phyloP scores from a whole-genome alignment of 371 early-diverging fungal genomes.

The Mucor mucedo region DNA sequence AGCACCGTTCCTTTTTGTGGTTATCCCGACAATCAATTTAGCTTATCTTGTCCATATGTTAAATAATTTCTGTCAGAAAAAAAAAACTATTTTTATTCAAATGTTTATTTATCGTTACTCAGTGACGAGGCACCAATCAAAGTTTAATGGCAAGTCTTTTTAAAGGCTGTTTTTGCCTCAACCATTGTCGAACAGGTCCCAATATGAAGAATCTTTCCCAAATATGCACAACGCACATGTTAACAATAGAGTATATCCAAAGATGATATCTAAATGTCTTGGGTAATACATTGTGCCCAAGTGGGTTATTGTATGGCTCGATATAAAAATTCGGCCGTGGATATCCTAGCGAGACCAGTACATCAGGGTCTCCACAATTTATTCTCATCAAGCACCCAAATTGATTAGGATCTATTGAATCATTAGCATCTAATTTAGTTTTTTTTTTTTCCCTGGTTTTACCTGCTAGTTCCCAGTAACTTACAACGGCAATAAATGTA shows the following conservation, averaged over 20 bases:
- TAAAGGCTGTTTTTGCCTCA: conserved; percentile 24
- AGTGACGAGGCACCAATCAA: background rate
- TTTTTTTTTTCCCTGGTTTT: conserved; percentile 1
- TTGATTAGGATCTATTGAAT: conserved; percentile 63
- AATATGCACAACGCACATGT: conserved; percentile 33
- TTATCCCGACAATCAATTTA: background rate
- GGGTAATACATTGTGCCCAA: conserved; percentile 79
- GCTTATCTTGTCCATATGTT: background rate
- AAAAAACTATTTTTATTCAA: background rate
- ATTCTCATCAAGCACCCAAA: conserved; percentile 72
- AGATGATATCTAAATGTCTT: conserved; percentile 61
- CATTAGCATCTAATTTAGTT: background rate
- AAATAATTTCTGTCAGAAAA: background rate
- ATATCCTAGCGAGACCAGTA: conserved; percentile 56
- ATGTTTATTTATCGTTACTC: background rate
- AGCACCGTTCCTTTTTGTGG: background rate
- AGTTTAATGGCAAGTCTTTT: conserved; percentile 20
- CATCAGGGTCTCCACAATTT: conserved; percentile 73
- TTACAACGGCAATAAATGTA: conserved; percentile 59
- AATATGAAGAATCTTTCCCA: conserved; percentile 48
- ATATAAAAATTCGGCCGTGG: conserved; percentile 55
- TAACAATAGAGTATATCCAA: conserved; percentile 49
- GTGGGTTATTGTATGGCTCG: conserved; percentile 60
- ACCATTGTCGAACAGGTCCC: conserved; percentile 41
- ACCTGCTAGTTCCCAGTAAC: conserved; percentile 66